Evolutionary conservation across 345 rosid species (phyloP), one percentile per base, ranked within the genome.

Genomic region (Murraya koenigii): DNA sequence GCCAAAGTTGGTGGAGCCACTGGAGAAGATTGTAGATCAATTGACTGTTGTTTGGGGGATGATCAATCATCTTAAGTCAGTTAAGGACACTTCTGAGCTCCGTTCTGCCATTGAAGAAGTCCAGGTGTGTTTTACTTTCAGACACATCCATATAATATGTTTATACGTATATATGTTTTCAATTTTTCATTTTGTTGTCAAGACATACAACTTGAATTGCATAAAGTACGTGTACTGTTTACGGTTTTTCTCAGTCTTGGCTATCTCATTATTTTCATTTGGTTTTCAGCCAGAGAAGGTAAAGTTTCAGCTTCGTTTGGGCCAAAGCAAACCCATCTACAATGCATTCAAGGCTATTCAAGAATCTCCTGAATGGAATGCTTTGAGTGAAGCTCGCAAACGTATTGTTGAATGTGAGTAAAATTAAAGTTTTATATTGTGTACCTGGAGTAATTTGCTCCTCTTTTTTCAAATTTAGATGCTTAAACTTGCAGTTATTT

Each of bases 21-120:
- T 93, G 82, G 98, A 92, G 93, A 95, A 84, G 90, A 88, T 93
- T 77, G 62, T 86, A 25, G 99, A 92, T 84, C 83, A 78, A 5
- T 80, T 92, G 83, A 14, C 82, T 69, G 90, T 95, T 38, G 91
- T 89, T 77, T 95, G 96, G 99, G 94, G 92, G 59, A 84, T 90
- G 55, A 85, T 93, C 72, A 86, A 87, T 84, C 98, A 93, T 82
- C 94, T 95, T 55, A 95, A 93, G 86, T 75, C 90, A 79, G 97
- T 95, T 36, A 92, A 90, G 89, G 99, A 95, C 75, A 84, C 94
- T 5, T 66, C 89, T 6, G 97, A 95, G 82, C 93, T 95, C 73
- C 96, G 99, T 78, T 81, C 96, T 67, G 97, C 99, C 59, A 91
- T 95, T 71, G 96, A 92, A 81, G 97, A 95, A 81, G 97, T 95